These are phyloP conservation scores for Phytophthora tentaculata DNA, from an alignment of 352 stramenopile genomes.

Conservation along the genomic window DNA sequence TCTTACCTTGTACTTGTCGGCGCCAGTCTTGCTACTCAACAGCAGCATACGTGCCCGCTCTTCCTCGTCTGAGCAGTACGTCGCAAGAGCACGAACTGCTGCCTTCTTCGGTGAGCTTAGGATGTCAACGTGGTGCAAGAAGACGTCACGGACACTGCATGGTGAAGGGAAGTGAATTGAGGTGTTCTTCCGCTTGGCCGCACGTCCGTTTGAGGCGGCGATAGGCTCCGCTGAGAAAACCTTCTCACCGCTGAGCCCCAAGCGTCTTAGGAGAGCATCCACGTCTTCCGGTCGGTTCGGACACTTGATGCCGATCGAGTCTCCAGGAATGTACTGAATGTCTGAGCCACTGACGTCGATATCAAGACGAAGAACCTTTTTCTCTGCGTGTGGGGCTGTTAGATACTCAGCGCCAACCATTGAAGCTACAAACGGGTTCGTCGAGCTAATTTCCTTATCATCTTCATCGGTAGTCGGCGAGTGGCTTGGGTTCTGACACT, in stretches of 20 bases:
- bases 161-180: conserved; percentile 53
- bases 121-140: conserved; percentile 87
- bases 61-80: conserved; percentile 68
- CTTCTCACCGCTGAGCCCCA: conserved; percentile 49
- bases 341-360: conserved; percentile 51
- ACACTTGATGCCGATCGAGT: conserved; percentile 88
- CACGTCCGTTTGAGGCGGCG: conserved; percentile 30
- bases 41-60: conserved; percentile 67
- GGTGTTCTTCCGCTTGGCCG: conserved; percentile 39
- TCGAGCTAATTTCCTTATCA: conserved; percentile 47
- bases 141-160: conserved; percentile 77
- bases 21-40: conserved; percentile 73
- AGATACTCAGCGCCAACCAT: conserved; percentile 58
- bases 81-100: conserved; percentile 63
- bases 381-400: conserved; percentile 49
- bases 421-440: conserved; percentile 56
- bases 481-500: conserved; percentile 9
- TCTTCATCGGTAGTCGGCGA: conserved; percentile 6
- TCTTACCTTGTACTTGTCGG: conserved; percentile 70
- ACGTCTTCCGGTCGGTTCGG: conserved; percentile 76
- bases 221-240: conserved; percentile 46
- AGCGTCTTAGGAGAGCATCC: conserved; percentile 60
- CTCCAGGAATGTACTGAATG: conserved; percentile 79
- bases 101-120: conserved; percentile 82
- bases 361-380: conserved; percentile 66